Evolutionary conservation across 805 yeast genomes (phyloP), one percentile per base, ranked within the genome.

Genomic region (Candida fluviatilis): DNA sequence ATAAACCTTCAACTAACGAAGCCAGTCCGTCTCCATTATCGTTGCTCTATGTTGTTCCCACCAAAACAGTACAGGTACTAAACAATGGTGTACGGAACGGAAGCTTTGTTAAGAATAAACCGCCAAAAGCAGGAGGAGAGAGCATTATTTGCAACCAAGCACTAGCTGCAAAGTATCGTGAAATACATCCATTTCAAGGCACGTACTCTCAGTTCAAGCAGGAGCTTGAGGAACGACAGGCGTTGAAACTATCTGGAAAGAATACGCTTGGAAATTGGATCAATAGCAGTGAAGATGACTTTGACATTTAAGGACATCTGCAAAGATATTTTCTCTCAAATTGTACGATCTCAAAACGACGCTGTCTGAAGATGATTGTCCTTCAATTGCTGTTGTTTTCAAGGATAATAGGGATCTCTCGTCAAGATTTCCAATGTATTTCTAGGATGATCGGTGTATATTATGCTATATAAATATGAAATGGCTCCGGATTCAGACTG

Each of bases 1-100:
- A 51, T 33, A 66, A 62, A 32, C 46, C 51, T 35, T 31, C 3
- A 34, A 30, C 4, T 34, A 28, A 21, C 11, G 38, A 42, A 2
- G 35, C 28, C 4, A 35, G 42, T 0, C 70, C 74, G 8, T 58
- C 62, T 28, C 60, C 57, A 8, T 36, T 62, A 12, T 57, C 67
- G 3, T 39, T 67, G 12, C 46, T 63, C 6, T 49, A 59, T 32
- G 44, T 62, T 7, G 46, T 45, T 1, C 54, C 55, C 5, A 38
- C 44, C 2, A 46, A 51, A 4, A 39, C 45, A 10, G 36, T 51
- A 1, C 73, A 76, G 41, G 66, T 74, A 1, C 56, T 82, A 10
- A 67, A 75, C 30, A 74, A 75, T 46, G 88, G 87, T 0, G 75
- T 81, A 4, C 76, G 71, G 42, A 78, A 78, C 44, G 90, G 91